Evolutionary conservation across 139 green algal genomes (phyloP), one percentile per base, ranked within the genome.

Genomic region (Nannochloris sp.): DNA sequence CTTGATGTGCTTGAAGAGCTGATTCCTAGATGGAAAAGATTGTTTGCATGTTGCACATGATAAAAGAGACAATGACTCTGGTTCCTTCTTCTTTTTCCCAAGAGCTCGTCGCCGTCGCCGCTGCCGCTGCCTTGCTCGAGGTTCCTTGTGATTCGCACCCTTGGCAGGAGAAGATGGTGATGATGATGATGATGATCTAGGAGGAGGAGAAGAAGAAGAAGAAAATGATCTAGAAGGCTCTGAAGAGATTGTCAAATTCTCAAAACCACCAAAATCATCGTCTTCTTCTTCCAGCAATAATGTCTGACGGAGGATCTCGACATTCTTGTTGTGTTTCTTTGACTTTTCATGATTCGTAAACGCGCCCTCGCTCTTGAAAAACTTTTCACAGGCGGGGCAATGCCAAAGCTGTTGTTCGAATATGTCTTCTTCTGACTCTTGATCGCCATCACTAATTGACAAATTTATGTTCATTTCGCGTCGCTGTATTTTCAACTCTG

Each of bases 331-430:
- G 63, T 95, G 88, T 67, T 92, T 90, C 69, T 85, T 88, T 24
- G 78, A 89, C 46, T 71, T 77, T 66, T 96, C 81, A 71, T 97
- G 91, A 63, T 96, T 96, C 34, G 64, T 54, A 15, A 91, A 69
- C 48, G 90, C 81, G 57, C 85, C 83, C 19, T 82, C 82, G 36
- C 72, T 90, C 66, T 85, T 89, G 74, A 96, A 97, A 12, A 67
- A 62, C 78, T 97, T 97, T 43, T 94, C 82, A 75, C 91, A 97
- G 10, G 86, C 80, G 4, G 92, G 62, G 61, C 91, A 97, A 70
- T 86, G 89, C 48, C 81, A 78, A 53, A 82, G 65, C 62, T 61
- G 61, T 46, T 80, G 75, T 25, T 68, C 70, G n/a, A 64, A 65
- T 27, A 51, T 72, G 19, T 76, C 68, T 8, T 50, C 56, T 8